phyloP scores from a whole-genome alignment of 805 yeast species.

The Cyberlindnera nakhonratchasimensis region DNA sequence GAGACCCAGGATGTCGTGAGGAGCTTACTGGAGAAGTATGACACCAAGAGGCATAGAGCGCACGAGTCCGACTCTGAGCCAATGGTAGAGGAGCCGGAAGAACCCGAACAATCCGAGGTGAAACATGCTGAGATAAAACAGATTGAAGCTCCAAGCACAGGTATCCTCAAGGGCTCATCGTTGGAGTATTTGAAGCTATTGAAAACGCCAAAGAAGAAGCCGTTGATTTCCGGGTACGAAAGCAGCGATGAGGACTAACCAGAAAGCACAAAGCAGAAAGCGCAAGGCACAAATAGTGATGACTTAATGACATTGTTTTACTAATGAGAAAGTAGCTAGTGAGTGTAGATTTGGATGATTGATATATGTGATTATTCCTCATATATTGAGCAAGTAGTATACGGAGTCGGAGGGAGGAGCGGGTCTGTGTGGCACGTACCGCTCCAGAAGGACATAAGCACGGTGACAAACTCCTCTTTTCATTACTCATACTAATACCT shows the following conservation, averaged over 20 bases:
- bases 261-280: no score
- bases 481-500: no score
- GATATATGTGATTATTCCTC: no score
- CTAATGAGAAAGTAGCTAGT: no score
- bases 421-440: no score
- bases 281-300: background rate
- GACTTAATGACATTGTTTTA: background rate
- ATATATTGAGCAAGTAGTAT: no score
- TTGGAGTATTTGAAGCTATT: constrained; percentile 12
- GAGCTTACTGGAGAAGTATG: constrained; percentile 36
- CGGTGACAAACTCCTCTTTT: no score
- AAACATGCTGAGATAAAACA: constrained; percentile 11
- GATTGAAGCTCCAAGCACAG: constrained; percentile 13
- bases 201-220: background rate
- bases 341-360: no score
- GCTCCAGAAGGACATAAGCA: no score
- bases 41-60: constrained; percentile 23
- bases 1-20: constrained; percentile 40
- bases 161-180: constrained; percentile 5
- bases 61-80: constrained; percentile 28
- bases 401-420: no score
- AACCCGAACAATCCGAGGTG: no score
- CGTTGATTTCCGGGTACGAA: constrained; percentile 9
- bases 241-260: constrained; percentile 11
- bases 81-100: constrained; percentile 17